phyloP scores from a whole-genome alignment of 2,329 filamentous ascomycete species.

The Aureobasidium sp. region DNA sequence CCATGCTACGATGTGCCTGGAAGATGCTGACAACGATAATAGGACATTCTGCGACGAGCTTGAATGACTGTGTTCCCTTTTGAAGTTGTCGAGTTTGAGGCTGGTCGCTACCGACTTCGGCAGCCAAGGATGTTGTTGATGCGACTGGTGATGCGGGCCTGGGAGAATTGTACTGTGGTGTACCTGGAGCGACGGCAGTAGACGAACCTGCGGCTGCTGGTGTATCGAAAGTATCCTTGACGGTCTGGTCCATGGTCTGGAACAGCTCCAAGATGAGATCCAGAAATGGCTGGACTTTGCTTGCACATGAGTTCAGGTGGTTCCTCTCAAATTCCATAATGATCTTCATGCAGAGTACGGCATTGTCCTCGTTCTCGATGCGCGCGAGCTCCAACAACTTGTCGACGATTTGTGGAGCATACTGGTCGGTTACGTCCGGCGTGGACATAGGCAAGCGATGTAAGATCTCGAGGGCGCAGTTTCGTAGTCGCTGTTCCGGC shows the following conservation, averaged over 20 bases:
- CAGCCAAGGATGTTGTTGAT: slow-evolving; percentile 46
- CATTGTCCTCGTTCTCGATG: slow-evolving; percentile 96
- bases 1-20: slow-evolving; percentile 76
- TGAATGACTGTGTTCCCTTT: slow-evolving; percentile 98
- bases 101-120: slow-evolving; percentile 74
- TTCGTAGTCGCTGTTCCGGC: slow-evolving; percentile 86
- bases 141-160: slow-evolving; percentile 83
- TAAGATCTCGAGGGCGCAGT: slow-evolving; percentile 88
- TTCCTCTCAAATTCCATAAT: slow-evolving; percentile 95
- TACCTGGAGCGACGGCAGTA: slow-evolving; percentile 54
- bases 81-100: slow-evolving; percentile 72
- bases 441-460: slow-evolving; percentile 73
- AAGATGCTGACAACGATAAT: slow-evolving; percentile 99
- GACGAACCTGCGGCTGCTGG: slow-evolving; percentile 41
- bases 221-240: slow-evolving; percentile 90
- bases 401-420: slow-evolving; percentile 81
- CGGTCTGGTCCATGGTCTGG: slow-evolving; percentile 85
- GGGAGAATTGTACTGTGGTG: slow-evolving; percentile 69
- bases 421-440: slow-evolving; percentile 74
- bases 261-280: slow-evolving; percentile 93
- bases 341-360: slow-evolving; percentile 95
- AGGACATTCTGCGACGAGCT: slow-evolving; percentile 92
- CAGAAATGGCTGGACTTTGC: slow-evolving; percentile 82
- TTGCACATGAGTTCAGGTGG: slow-evolving; percentile 66
- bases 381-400: slow-evolving; percentile 80